Evolutionary conservation across 208 protist species (phyloP), one percentile per base, ranked within the genome.

Genomic region (Trypanosoma rangeli): DNA sequence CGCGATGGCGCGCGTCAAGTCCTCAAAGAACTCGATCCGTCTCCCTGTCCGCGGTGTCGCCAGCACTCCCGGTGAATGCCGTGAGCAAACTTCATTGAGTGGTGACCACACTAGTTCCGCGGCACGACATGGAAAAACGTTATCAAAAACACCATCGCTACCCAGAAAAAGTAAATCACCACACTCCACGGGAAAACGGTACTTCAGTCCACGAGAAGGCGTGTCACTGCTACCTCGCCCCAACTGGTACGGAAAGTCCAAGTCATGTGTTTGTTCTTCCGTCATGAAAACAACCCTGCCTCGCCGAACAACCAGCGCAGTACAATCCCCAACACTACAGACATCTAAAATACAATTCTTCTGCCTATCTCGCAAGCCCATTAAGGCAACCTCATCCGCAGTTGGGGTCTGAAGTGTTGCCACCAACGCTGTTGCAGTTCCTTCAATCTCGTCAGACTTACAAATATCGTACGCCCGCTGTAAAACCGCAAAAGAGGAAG

Each of bases 91-190:
- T 13, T 46, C 5, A 12, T 69, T 39, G 39, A 87, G n/a, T 20
- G 62, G 65, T 5, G 70, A 55, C 83, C 86, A 92, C 52, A 90
- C 37, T 0, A 80, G n/a, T 22, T 78, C 71, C 1, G 56, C 70
- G 37, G 89, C 78, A 18, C 69, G 63, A 5, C 73, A 33, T 12
- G 77, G 66, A 55, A 89, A 93, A 13, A 93, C 20, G 31, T 93
- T 93, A 68, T 93, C 87, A 64, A 93, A 93, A 16, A 93, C 16
- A 31, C 87, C 87, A 66, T 93, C 87, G 33, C 74, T 80, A 56
- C 87, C 87, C 67, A 93, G 81, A 24, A 93, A 71, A 5, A 93
- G 58, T 0, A 93, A 15, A 50, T 93, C 87, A 2, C 87, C 84
- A 20, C 64, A 64, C 42, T 84, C 74, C 0, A 93, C 78, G 0